Evolutionary conservation across 345 rosid genomes (phyloP), one percentile per base, ranked within the genome.

Genomic region (Firmiana major): DNA sequence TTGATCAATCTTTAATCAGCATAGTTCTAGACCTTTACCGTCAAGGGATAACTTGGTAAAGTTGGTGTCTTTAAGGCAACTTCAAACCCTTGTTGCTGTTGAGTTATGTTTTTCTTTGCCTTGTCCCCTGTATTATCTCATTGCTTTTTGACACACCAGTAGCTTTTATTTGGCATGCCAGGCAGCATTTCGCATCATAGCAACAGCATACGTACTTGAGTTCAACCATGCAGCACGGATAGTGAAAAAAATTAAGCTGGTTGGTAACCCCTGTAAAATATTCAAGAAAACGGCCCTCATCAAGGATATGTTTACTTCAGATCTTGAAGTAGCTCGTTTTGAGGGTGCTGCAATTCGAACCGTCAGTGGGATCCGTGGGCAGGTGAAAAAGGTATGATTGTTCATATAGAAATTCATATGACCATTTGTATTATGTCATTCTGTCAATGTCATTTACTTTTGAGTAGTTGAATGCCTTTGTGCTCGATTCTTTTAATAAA

Each of bases 351-450:
- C 93, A 69, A 73, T 93, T 80, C 84, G 85, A 55, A 93, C 99
- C 48, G 99, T 93, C 73, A 93, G 99, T 85, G 98, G 99, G 71
- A 93, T 96, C 75, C 90, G 97, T 13, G 98, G 99, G 60, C 94
- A 90, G 81, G 89, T 93, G 69, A 96, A 96, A 87, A 96, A 89
- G 97, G 98, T 91, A 88, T 42, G 71, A 5, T 59, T 43, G 57
- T 75, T 21, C 51, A 9, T 40, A 3, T 21, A 28, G 48, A 67
- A 12, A 4, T 22, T 60, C 21, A 0, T 40, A 15, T n/a, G 43
- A 40, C 48, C 7, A 12, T 42, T 60, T 38, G 21, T 79, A 36
- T 67, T 24, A 16, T 70, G 26, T 38, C 13, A 48, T 55, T 43
- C 9, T 19, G 3, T 62, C 11, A 49, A 31, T 57, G 65, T 7